Evolutionary conservation across 2,329 filamentous ascomycete genomes (phyloP).

Genomic region (Aspergillus piperis): DNA sequence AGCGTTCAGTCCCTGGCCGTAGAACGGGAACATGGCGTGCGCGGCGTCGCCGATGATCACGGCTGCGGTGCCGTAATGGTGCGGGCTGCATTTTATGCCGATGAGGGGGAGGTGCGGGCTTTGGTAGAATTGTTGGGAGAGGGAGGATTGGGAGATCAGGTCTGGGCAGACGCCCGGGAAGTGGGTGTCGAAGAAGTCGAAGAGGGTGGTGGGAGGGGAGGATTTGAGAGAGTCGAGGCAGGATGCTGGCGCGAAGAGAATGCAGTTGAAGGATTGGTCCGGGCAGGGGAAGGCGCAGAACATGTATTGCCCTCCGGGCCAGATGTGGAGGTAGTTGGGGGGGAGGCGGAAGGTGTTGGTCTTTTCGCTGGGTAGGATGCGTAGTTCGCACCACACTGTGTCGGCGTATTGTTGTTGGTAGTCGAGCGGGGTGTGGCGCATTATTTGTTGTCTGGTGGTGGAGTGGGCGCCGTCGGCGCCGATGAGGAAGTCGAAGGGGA

Average conservation of each 20-base stretch:
- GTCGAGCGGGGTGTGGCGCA: conserved; percentile 90
- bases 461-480: conserved; percentile 96
- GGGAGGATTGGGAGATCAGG: conserved; percentile 61
- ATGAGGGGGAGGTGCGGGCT: conserved; percentile 94
- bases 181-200: conserved; percentile 80
- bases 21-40: conserved; percentile 98
- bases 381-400: conserved; percentile 95
- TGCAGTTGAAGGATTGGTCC: conserved; percentile 93
- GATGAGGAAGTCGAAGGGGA: conserved; percentile 86
- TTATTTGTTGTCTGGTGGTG: conserved; percentile 84
- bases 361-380: conserved; percentile 61
- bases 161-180: conserved; percentile 79
- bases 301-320: conserved; percentile 93
- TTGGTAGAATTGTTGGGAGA: conserved; percentile 71
- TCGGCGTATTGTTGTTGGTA: conserved; percentile 96
- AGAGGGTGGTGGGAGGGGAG: conserved; percentile 64
- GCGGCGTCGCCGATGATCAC: conserved; percentile 92
- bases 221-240: conserved; percentile 69
- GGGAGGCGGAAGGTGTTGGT: conserved; percentile 72
- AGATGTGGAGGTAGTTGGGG: conserved; percentile 93
- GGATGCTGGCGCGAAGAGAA: conserved; percentile 77
- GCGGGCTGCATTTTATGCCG: conserved; percentile 89
- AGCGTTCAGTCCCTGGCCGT: conserved; percentile 97
- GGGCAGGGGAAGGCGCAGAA: conserved; percentile 93
- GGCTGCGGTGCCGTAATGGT: conserved; percentile 74